Evolutionary conservation across 257 asterid genomes (phyloP), one percentile per base, ranked within the genome.

Genomic region (Nicotiana sylvestris): DNA sequence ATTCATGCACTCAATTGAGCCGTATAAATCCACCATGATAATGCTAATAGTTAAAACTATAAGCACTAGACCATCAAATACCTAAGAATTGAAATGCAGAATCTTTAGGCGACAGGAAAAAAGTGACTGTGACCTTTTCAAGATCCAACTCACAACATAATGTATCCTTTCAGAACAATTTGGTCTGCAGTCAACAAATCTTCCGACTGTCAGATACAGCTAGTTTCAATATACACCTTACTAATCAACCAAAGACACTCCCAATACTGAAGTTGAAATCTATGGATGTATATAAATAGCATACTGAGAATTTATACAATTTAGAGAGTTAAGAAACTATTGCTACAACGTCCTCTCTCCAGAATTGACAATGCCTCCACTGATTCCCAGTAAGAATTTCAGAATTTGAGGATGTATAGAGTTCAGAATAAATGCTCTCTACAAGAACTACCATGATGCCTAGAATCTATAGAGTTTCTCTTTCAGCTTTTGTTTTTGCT

Each of bases 1-100:
- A 49, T 21, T 25, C 79, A 49, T 74, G 79, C 39, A 74, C 79
- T 25, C 79, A 74, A 74, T 25, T 46, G 79, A 46, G 79, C 61
- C 60, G 25, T 46, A 72, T 6, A 12, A 46, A 72, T 43, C 58
- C 37, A 72, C 21, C 78, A 43, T 18, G n/a, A 46, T 25, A 72
- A 25, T 72, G 21, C 37, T 43, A 72, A 25, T 12, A 46, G 37
- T 5, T 72, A 25, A 72, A 21, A 6, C 77, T 72, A 72, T 46
- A 70, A 72, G 60, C 78, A 72, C 49, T 46, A 46, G 7, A 11
- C 60, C 6, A 72, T 9, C 61, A 51, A 2, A 56, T 6, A 18
- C 64, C 64, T 46, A 72, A 11, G 78, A 72, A 43, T 2, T 72
- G 61, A 72, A 25, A 21, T 25, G 78, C 27, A 46, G 21, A 32